A percentile compares a stretch with the other conserved stretches of the same genome.
Evolutionary conservation across 1,284 basidiomycete species (phyloP).

Genomic region (Heterobasidion parviporum): DNA sequence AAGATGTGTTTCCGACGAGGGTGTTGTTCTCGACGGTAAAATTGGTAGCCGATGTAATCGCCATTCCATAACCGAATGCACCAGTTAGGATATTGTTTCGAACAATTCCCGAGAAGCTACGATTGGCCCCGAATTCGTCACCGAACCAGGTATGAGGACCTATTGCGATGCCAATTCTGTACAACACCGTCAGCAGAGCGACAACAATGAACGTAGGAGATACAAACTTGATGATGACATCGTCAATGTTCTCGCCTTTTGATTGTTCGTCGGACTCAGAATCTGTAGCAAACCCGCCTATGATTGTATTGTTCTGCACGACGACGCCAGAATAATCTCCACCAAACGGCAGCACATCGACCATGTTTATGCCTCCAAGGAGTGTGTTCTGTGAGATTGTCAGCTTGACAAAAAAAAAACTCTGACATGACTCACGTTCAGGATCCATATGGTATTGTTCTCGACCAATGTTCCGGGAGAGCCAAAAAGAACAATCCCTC

Average conservation of each 20-base stretch:
- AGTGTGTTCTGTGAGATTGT: slow-evolving; percentile 43
- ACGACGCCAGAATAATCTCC: slow-evolving; percentile 66
- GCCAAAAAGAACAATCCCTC: slow-evolving; percentile 81
- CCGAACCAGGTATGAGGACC: slow-evolving; percentile 79
- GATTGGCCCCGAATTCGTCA: slow-evolving; percentile 47
- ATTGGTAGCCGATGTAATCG: slow-evolving; percentile 53
- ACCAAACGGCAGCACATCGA: slow-evolving; percentile 68
- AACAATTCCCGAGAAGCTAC: slow-evolving; percentile 53
- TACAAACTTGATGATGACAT: slow-evolving; percentile 61
- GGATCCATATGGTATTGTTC: slow-evolving; percentile 67
- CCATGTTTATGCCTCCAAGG: slow-evolving; percentile 77
- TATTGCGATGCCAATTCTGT: slow-evolving; percentile 64
- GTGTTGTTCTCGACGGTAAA: slow-evolving; percentile 63
- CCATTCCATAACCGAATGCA: slow-evolving; percentile 66
- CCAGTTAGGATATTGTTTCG: slow-evolving; percentile 62
- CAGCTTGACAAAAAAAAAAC: neutral
- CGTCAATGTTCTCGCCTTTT: slow-evolving; percentile 49
- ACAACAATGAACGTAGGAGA: neutral
- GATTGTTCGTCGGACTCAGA: slow-evolving; percentile 26
- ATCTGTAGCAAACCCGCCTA: slow-evolving; percentile 58
- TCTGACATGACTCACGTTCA: slow-evolving; percentile 37
- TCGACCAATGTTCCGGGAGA: slow-evolving; percentile 68
- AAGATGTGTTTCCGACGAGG: slow-evolving; percentile 65
- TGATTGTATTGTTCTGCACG: slow-evolving; percentile 65
- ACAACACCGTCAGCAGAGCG: slow-evolving; percentile 9